Evolutionary conservation across 2,329 filamentous ascomycete genomes (phyloP), one percentile per base, ranked within the genome.

Genomic region (Pseudogymnoascus sp.): DNA sequence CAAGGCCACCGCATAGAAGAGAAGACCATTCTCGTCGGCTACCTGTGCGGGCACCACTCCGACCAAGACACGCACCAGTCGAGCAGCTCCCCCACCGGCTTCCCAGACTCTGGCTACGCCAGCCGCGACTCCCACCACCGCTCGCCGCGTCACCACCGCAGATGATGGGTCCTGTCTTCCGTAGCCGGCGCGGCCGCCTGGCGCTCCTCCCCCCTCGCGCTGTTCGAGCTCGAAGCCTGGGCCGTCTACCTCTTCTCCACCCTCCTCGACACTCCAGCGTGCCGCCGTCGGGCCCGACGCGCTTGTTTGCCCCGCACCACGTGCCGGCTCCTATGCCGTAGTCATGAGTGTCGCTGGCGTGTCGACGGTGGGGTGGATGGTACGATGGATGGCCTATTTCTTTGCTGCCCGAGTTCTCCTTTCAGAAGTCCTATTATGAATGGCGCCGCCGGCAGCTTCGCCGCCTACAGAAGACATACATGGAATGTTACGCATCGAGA

Each of bases 21-120:
- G 71, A 87, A 84, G 73, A 87, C 83, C 0, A 81, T 90, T 4
- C 78, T 89, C n/a, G 87, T 90, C 23, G 88, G 88, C 62, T 90
- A 89, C 68, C 80, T 83, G 43, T 90, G 88, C 71, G 74, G 78
- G 23, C 72, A 66, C 40, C 86, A 88, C 68, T 70, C 71, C 5
- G 38, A 41, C 28, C 45, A n/a, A 11, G 35, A 62, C 8, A 8
- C 55, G 18, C 12, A 33, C 4, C 21, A 60, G 65, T 65, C 52
- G 33, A 67, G 65, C 7, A 67, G 64, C 33, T 65, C 66, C 25
- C 61, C 64, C 33, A 67, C 66, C 45, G 67, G 68, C 52, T 71
- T 73, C 62, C 70, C 72, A 43, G 72, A 74, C 40, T 72, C 70
- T 1, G 72, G 71, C 18, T 74, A 74, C 64, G 68, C 67, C 41